Conservation (phyloP, 1,284 basidiomycete genomes). For the Apiotrichum laibachii region DNA sequence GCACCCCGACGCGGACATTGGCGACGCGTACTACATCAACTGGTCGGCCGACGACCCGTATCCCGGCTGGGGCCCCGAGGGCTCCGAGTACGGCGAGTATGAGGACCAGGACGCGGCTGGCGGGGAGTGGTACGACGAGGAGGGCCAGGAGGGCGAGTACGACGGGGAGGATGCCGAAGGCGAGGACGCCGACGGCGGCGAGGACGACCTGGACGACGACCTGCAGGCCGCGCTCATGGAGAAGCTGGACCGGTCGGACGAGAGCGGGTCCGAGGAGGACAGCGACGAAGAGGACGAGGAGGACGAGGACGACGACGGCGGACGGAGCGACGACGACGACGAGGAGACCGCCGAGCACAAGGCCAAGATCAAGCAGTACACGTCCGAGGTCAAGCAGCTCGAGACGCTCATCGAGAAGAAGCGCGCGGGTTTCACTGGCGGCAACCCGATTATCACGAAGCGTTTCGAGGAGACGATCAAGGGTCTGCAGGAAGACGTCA, state of each 20-base stretch:
- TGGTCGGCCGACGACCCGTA: slow-evolving; percentile 40
- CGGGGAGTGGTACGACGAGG: slow-evolving; percentile 34
- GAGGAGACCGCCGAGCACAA: slow-evolving; percentile 56
- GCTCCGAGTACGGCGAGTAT: slow-evolving; percentile 63
- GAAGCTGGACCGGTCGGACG: slow-evolving; percentile 34
- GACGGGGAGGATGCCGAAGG: slow-evolving; percentile 50
- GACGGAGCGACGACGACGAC: slow-evolving; percentile 67
- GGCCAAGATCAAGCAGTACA: slow-evolving; percentile 70
- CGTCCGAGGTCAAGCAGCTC: slow-evolving; percentile 84
- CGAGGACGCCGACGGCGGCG: slow-evolving; percentile 29
- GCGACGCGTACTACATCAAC: slow-evolving; percentile 42
- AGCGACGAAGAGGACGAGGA: slow-evolving; percentile 59
- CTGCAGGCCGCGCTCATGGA: slow-evolving; percentile 41
- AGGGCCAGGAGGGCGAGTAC: slow-evolving; percentile 43
- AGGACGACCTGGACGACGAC: slow-evolving; percentile 36
- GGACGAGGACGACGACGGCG: slow-evolving; percentile 67
- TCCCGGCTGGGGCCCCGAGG: slow-evolving; percentile 50
- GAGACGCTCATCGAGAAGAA: slow-evolving; percentile 85
- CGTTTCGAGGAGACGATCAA: slow-evolving; percentile 89
- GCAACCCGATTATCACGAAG: slow-evolving; percentile 85
- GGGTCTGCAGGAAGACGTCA: slow-evolving; percentile 79
- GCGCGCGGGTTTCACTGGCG: slow-evolving; percentile 76
- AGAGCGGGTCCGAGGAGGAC: slow-evolving; percentile 29
- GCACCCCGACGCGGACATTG: slow-evolving; percentile 38
- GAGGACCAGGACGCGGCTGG: slow-evolving; percentile 54